Evolutionary conservation across 2,329 filamentous ascomycete genomes (phyloP).

Genomic region (Botrytis medusae): DNA sequence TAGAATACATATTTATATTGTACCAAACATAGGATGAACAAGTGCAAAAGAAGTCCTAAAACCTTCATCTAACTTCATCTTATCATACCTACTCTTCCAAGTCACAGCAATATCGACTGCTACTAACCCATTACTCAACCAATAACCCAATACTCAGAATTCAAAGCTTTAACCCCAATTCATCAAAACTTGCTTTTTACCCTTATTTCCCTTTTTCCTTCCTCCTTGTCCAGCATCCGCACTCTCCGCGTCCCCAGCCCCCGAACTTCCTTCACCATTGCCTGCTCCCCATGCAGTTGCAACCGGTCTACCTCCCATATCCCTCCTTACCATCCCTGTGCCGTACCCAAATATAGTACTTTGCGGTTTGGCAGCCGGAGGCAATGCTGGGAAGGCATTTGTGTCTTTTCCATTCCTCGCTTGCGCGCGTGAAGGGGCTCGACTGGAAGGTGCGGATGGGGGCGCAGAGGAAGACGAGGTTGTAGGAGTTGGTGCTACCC

Average conservation of each 20-base stretch:
- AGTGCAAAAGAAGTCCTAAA: background rate
- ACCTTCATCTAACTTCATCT: background rate
- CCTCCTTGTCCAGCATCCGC: slow-evolving; percentile 31
- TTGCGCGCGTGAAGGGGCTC: slow-evolving; percentile 21
- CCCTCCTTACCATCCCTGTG: slow-evolving; percentile 54
- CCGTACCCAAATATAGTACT: slow-evolving; percentile 65
- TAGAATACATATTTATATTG: background rate
- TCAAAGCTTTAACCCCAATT: slow-evolving; percentile 19
- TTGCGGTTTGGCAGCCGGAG: slow-evolving; percentile 68
- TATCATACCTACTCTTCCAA: background rate
- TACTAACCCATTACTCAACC: background rate
- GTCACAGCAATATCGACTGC: background rate
- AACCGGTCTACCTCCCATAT: slow-evolving; percentile 42
- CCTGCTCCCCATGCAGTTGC: slow-evolving; percentile 31
- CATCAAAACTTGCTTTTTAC: slow-evolving; percentile 59
- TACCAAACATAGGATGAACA: background rate
- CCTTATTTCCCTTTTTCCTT: slow-evolving; percentile 59
- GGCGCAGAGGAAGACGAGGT: slow-evolving; percentile 35
- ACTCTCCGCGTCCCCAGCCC: slow-evolving; percentile 26
- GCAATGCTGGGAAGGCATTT: slow-evolving; percentile 81
- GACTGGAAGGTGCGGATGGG: slow-evolving; percentile 28
- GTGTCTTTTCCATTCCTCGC: slow-evolving; percentile 30
- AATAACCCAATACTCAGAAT: background rate
- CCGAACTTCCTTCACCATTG: slow-evolving; percentile 33
- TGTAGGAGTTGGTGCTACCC: slow-evolving; percentile 42